phyloP scores from a whole-genome alignment of 768 basidiomycete genomes.

The Galerina marginata region DNA sequence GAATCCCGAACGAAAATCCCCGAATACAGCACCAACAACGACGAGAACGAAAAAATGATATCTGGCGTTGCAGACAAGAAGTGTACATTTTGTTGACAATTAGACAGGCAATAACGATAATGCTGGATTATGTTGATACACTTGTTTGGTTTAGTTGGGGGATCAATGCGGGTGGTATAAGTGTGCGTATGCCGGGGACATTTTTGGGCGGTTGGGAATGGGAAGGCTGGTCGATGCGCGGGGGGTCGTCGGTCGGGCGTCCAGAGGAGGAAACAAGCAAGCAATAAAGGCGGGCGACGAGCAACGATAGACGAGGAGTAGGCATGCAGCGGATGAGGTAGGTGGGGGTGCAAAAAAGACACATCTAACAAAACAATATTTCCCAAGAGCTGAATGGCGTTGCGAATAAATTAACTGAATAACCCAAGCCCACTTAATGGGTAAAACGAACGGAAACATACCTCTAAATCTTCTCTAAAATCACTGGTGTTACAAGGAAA shows the following conservation, averaged over 20 bases:
- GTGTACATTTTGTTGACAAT: constrained; percentile 18
- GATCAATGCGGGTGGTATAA: constrained; percentile 25
- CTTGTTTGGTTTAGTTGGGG: constrained; percentile 21
- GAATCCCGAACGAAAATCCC: constrained; percentile 3
- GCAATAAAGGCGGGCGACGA: constrained; percentile 15
- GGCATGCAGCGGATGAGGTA: background rate
- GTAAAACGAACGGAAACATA: constrained; percentile 13
- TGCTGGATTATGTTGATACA: constrained; percentile 29
- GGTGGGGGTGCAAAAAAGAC: constrained; percentile 14
- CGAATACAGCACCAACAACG: constrained; percentile 7
- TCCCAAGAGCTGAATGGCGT: constrained; percentile 21
- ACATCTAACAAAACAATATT: constrained; percentile 24
- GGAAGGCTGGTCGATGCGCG: background rate
- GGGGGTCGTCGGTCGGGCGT: background rate
- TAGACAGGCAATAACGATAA: constrained; percentile 27
- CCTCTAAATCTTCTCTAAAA: constrained; percentile 36
- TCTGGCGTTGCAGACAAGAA: constrained; percentile 12
- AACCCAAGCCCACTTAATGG: background rate
- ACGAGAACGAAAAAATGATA: constrained; percentile 11
- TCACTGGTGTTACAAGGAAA: constrained; percentile 23
- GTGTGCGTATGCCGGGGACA: constrained; percentile 11
- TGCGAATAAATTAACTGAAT: background rate
- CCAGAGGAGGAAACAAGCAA: constrained; percentile 8
- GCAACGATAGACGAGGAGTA: constrained; percentile 12
- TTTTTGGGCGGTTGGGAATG: background rate